These are phyloP conservation scores for Truncatella angustata DNA, from an alignment of 2,329 filamentous ascomycete genomes.

Conservation along the genomic window DNA sequence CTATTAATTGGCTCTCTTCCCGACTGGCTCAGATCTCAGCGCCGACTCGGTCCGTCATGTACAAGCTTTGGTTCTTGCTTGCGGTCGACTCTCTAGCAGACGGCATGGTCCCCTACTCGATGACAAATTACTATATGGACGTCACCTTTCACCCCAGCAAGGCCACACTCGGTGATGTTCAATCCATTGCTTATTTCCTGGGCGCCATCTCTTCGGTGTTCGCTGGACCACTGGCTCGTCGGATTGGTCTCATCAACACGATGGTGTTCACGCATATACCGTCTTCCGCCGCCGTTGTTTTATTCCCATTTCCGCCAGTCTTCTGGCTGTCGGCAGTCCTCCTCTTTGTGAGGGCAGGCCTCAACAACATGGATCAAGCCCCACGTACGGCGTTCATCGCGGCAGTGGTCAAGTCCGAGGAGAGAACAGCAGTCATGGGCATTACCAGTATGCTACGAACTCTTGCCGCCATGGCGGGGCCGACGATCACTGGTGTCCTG, in stretches of 20 bases:
- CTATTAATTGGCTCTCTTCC: conserved; percentile 25
- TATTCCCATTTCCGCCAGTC: conserved; percentile 55
- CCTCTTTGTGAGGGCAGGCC: conserved; percentile 56
- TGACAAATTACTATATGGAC: conserved; percentile 60
- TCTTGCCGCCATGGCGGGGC: conserved; percentile 53
- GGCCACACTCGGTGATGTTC: conserved; percentile 58
- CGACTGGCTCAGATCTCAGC: conserved; percentile 55
- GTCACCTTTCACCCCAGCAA: conserved; percentile 54
- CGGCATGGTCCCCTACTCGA: conserved; percentile 59
- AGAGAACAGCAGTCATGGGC: conserved; percentile 69
- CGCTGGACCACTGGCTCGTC: conserved; percentile 54
- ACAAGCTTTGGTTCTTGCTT: conserved; percentile 63
- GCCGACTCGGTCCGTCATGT: conserved; percentile 57
- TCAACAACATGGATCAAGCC: conserved; percentile 70
- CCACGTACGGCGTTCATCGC: conserved; percentile 66
- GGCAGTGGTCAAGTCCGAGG: conserved; percentile 61
- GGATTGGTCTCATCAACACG: conserved; percentile 62
- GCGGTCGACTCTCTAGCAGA: conserved; percentile 64
- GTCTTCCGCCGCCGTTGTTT: conserved; percentile 57
- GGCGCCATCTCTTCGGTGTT: conserved; percentile 53
- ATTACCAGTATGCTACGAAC: conserved; percentile 62
- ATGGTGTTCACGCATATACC: conserved; percentile 64
- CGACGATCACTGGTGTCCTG: conserved; percentile 53
- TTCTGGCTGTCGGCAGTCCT: conserved; percentile 53
- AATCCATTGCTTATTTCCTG: conserved; percentile 53